phyloP scores from a whole-genome alignment of 208 protist species.

The Eutreptiella sp. region DNA sequence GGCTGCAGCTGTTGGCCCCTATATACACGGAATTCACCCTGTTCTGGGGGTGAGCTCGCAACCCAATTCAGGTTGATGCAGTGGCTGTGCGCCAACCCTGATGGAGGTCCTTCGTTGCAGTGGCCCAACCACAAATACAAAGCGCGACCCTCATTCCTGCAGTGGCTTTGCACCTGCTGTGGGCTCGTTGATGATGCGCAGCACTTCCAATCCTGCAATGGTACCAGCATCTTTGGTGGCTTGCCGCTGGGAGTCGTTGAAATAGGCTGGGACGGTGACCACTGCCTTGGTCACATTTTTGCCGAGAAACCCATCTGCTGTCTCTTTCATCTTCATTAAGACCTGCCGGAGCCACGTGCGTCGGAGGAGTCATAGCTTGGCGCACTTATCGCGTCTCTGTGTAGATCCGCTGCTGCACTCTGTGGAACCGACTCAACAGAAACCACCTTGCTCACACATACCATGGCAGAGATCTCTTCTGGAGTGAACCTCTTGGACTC shows the following conservation, averaged over 20 bases:
- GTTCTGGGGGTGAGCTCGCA: too few relatives aligned
- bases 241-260: constrained; percentile 81
- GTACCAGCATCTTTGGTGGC: constrained; percentile 84
- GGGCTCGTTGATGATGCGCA: constrained; percentile 87
- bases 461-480: constrained; percentile 79
- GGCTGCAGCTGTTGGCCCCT: constrained; percentile 85
- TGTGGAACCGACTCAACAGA: too few relatives aligned
- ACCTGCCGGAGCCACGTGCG: too few relatives aligned
- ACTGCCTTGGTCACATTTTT: constrained; percentile 65
- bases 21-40: constrained; percentile 96
- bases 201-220: constrained; percentile 77
- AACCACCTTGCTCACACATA: constrained; percentile 77
- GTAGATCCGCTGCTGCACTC: too few relatives aligned
- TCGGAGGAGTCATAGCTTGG: too few relatives aligned
- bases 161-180: constrained; percentile 88
- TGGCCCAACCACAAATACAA: constrained; percentile 90
- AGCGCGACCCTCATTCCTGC: constrained; percentile 90
- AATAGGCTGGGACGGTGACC: constrained; percentile 81
- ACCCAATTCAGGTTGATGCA: too few relatives aligned
- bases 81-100: too few relatives aligned
- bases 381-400: too few relatives aligned
- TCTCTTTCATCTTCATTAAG: constrained; percentile 80
- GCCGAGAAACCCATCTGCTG: constrained; percentile 77
- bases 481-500: constrained; percentile 59
- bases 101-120: constrained; percentile 82